Base-by-base conservation (phyloP, 495 filamentous ascomycete species). In the Penicillium longicatenatum region DNA sequence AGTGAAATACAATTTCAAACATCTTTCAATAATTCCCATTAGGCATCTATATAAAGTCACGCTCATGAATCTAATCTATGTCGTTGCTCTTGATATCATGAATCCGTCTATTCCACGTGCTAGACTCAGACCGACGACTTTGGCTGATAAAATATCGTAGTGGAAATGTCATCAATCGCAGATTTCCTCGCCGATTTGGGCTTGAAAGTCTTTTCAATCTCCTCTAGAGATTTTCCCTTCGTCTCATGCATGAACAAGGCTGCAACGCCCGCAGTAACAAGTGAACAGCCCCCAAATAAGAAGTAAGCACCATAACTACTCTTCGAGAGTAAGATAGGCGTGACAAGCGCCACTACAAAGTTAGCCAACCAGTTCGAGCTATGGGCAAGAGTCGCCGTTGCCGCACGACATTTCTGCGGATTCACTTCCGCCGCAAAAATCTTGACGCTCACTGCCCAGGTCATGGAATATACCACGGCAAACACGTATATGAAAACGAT, bases 291-390 rank as follows among this genome's bases (percentile, higher is more conserved):
- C 21, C 82, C 86, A 56, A 84, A 88, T 9, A 88, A 64, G 50
- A 88, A 88, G 62, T 88, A 88, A 0, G 80, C 79, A 1, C 82
- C 84, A 41, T 68, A 87, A 6, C 74, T 76, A 7, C 77, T 83
- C 6, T 75, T 76, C 0, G 80, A 79, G 14, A 89, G 70, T 16
- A 90, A 70, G 8, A 88, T 79, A 0, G 86, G 87, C 0, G 86
- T 86, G 5, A 79, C 77, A 49, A 89, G 75, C 1, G 86, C 86
- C 2, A 89, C 79, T n/a, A 89, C 62, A 66, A 82, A 89, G 61
- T 89, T 89, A 11, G 74, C 60, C 11, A 74, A 30, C 79, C 80
- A 84, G 55, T 84, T 84, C 31, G 72, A 72, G 7, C 75, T 73
- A 59, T 83, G 76, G 1, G 75, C 68, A 3, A 82, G 59, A 10